Base-by-base conservation (phyloP, 495 filamentous ascomycete genomes). In the Hypoxylon fragiforme region DNA sequence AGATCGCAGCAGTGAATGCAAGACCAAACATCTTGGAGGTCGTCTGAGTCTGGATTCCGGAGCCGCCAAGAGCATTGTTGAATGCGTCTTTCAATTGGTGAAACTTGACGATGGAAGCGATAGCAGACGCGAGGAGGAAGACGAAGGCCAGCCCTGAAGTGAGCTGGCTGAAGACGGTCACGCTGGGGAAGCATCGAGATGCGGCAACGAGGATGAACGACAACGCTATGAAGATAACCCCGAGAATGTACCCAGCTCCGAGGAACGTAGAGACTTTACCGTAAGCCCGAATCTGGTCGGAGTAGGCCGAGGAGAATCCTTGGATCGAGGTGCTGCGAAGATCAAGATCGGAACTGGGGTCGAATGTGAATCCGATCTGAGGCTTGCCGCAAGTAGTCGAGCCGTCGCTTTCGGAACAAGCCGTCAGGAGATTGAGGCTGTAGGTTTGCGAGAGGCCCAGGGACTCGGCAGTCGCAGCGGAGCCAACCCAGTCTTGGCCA, bases 401-500 rank as follows among this genome's bases (percentile, higher is more conserved):
- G 5, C 55, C 57, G 14, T 60, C 52, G 37, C 54, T 35, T 13
- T 57, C 56, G n/a, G 56, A 53, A 48, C 72, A 75, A 5, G 65
- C 43, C 7, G 72, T 68, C 32, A 75, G 49, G 7, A 74, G 61
- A 18, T 57, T 57, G 37, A 73, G 45, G 26, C 59, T 66, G 50
- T 69, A 72, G 15, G 35, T 58, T n/a, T 46, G 21, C 3, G 69
- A 56, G 41, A 70, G 53, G 7, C 65, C 64, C n/a, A 75, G 54
- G 4, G 56, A 60, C 2, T 59, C 14, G 19, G 70, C 56, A 20
- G 63, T 73, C 7, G 39, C 24, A 47, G 51, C 40, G 0, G 45
- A 41, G 19, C 70, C 72, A 36, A 71, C 60, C 15, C 52, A 65
- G 59, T 74, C 70, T 12, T 44, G 52, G 9, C 64, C 62, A 1